These are phyloP conservation scores for Aquilaria sinensis DNA, from an alignment of 345 rosid genomes.

Conservation along the genomic window DNA sequence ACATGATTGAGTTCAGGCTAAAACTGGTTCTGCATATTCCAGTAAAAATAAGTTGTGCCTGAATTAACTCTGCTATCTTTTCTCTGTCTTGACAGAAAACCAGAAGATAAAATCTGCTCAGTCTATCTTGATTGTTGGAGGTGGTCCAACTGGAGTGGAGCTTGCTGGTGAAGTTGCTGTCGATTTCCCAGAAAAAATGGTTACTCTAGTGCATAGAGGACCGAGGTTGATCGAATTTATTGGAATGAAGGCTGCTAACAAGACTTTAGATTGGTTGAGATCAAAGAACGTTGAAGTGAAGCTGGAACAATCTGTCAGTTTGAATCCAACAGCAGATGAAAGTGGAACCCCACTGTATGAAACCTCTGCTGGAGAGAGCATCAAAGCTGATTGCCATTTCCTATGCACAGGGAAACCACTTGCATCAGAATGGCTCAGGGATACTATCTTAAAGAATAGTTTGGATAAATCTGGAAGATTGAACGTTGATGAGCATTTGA, in stretches of 20 bases:
- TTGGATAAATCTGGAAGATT: conserved; percentile 62
- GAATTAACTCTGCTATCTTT: neutral
- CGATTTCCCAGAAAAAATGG: conserved; percentile 73
- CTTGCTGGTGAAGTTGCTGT: conserved; percentile 84
- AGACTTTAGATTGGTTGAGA: conserved; percentile 62
- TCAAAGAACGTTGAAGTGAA: conserved; percentile 68
- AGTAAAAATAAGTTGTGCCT: neutral
- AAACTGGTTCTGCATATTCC: neutral
- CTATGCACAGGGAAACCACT: conserved; percentile 58
- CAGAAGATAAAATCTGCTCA: conserved; percentile 66
- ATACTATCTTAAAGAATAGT: conserved; percentile 39
- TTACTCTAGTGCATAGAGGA: conserved; percentile 74
- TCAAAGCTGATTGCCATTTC: conserved; percentile 74
- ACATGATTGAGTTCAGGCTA: neutral
- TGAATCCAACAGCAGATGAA: conserved; percentile 39
- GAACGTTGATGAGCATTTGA: conserved; percentile 63
- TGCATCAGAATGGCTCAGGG: conserved; percentile 63
- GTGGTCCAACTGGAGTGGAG: conserved; percentile 94
- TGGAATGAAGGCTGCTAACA: conserved; percentile 59
- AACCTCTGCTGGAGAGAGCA: conserved; percentile 57
- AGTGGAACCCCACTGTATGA: conserved; percentile 21
- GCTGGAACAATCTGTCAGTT: conserved; percentile 59
- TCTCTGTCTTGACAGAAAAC: conserved; percentile 36
- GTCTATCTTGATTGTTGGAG: conserved; percentile 81
- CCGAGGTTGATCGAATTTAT: conserved; percentile 75